These are phyloP conservation scores for Phytophthora fragariae DNA, from an alignment of 352 stramenopile genomes.

Conservation along the genomic window DNA sequence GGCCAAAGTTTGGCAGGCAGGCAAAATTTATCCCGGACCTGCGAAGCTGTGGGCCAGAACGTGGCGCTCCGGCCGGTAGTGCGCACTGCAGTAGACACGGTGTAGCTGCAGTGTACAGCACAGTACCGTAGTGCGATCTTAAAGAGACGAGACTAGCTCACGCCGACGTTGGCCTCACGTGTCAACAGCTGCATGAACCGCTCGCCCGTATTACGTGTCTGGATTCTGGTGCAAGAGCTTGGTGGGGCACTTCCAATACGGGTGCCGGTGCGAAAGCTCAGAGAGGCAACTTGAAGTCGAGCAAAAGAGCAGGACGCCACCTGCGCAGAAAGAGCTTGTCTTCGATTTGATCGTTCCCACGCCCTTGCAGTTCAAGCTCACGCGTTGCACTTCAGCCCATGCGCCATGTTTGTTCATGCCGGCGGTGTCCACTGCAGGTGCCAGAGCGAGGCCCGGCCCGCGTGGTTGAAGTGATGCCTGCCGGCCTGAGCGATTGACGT, in stretches of 20 bases:
- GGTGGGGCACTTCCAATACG: constrained; percentile 30
- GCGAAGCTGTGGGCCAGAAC: neutral
- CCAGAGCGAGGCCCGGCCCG: constrained; percentile 9
- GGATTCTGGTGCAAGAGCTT: constrained; percentile 40
- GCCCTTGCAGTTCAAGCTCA: constrained; percentile 31
- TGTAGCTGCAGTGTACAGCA: too few relatives aligned
- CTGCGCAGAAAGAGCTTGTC: constrained; percentile 35
- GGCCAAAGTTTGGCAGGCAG: neutral
- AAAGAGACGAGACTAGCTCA: constrained; percentile 33
- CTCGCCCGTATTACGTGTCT: constrained; percentile 27
- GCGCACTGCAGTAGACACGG: too few relatives aligned
- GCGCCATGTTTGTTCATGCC: constrained; percentile 7
- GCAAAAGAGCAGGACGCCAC: constrained; percentile 40
- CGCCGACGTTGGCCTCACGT: constrained; percentile 12
- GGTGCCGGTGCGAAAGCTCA: constrained; percentile 4
- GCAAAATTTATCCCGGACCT: neutral
- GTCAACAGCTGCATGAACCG: constrained; percentile 27
- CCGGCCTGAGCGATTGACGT: constrained; percentile 19
- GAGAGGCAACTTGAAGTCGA: constrained; percentile 41
- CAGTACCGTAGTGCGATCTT: constrained; percentile 18
- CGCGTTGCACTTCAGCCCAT: constrained; percentile 22
- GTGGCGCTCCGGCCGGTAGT: too few relatives aligned
- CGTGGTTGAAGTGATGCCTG: constrained; percentile 29
- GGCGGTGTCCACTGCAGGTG: constrained; percentile 18
- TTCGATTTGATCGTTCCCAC: constrained; percentile 33